Base-by-base conservation (phyloP, 352 stramenopile species). In the Pseudoperonospora humuli region DNA sequence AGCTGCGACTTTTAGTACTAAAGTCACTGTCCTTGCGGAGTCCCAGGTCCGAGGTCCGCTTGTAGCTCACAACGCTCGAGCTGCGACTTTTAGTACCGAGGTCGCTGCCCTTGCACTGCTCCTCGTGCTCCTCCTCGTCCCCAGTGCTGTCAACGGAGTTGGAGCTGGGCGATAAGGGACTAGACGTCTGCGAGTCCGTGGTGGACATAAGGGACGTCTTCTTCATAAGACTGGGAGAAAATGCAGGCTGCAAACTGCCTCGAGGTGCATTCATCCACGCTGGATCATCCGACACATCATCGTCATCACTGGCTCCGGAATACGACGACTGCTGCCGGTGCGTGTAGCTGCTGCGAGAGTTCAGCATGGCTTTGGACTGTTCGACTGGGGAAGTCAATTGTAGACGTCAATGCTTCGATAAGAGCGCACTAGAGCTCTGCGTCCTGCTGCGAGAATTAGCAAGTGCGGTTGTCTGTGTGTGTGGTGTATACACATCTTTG, bases 211-310 rank as follows among this genome's bases (percentile, higher is more conserved):
- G 50, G 26, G 66, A 73, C 28, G 71, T 58, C 54, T 88, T 85
- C 59, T 83, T 79, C 41, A 88, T 64, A 31, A 88, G 44, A 24
- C 50, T 76, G 21, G 67, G 36, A 11, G 74, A 65, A 27, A 86
- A 44, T 8, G 71, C 56, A 0, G 67, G 61, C 60, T 86, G 71
- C 32, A 88, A 54, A 21, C 64, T 81, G 33, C 61, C 69, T 20
- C 66, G 67, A 19, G 73, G 73, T 8, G 69, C 75, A 33, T 66
- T 70, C 71, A 84, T 85, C 75, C 75, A 87, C 20, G 65, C 57
- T 11, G 73, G 73, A 40, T 84, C 70, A 46, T 84, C 74, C 45
- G 67, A 82, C 29, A 74, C 67, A 31, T 84, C 74, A 45, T 88
- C 71, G 29, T 82, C 67, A 38, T 75, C 67, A 21, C 46, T 57